These are phyloP conservation scores for Polyporus tsugae DNA, from an alignment of 1,284 basidiomycete genomes.

Conservation along the genomic window DNA sequence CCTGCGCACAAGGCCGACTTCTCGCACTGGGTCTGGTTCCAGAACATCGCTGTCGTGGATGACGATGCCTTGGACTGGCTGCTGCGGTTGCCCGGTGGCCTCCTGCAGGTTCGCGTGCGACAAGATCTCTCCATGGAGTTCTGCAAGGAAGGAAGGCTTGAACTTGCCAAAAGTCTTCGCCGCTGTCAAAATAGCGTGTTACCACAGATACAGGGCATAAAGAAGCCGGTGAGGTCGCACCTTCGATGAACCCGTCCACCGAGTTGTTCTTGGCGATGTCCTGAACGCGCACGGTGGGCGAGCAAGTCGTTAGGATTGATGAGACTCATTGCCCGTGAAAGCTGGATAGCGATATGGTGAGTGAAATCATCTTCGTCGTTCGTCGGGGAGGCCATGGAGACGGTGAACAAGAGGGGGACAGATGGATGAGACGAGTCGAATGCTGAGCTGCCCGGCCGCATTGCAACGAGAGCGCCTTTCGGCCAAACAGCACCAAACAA, in stretches of 20 bases:
- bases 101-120: constrained; percentile 76
- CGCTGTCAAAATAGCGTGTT: constrained; percentile 53
- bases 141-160: constrained; percentile 65
- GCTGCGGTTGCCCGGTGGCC: constrained; percentile 58
- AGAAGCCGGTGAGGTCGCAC: constrained; percentile 40
- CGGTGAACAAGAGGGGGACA: background rate
- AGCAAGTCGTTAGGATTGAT: constrained; percentile 87
- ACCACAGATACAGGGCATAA: background rate
- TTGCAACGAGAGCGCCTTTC: too few species aligned
- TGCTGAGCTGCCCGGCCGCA: too few species aligned
- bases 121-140: constrained; percentile 64
- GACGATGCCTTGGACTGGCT: constrained; percentile 76
- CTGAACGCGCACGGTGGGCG: constrained; percentile 78
- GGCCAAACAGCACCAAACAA: constrained; percentile 35
- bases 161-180: constrained; percentile 89
- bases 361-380: constrained; percentile 60
- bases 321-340: constrained; percentile 81
- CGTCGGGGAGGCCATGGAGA: constrained; percentile 33
- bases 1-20: constrained; percentile 80
- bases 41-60: constrained; percentile 85
- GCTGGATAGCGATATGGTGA: constrained; percentile 82
- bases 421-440: constrained; percentile 6
- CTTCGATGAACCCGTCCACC: constrained; percentile 69
- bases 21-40: constrained; percentile 78
- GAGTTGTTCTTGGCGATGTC: constrained; percentile 81